These are phyloP conservation scores for Alisma plantagoaquatica DNA, from an alignment of 106 monocot species.

Conservation along the genomic window DNA sequence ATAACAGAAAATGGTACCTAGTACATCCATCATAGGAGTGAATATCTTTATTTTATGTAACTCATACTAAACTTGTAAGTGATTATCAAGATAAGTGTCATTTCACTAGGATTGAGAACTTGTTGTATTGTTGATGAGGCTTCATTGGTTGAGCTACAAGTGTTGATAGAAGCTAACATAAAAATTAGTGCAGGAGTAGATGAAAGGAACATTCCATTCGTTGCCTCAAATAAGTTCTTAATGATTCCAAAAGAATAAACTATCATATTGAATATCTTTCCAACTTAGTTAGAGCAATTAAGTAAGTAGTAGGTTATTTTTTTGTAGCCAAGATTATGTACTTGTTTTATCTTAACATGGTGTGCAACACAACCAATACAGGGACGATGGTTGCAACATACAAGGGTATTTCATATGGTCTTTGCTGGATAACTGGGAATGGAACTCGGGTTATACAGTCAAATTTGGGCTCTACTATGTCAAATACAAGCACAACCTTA, in stretches of 20 bases:
- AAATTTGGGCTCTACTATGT: no score
- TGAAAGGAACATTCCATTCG: constrained; percentile 26
- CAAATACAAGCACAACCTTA: neutral
- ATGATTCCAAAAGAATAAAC: constrained; percentile 56
- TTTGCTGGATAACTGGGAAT: no score
- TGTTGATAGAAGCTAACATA: neutral
- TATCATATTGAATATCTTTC: constrained; percentile 61
- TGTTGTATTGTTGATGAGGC: no score
- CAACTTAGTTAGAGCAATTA: constrained; percentile 43
- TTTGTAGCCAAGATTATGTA: neutral
- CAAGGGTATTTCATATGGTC: neutral
- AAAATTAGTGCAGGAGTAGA: constrained; percentile 61
- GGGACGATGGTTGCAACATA: neutral
- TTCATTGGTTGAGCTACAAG: neutral
- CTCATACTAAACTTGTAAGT: neutral
- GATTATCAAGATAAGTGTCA: no score
- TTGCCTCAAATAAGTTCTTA: constrained; percentile 26
- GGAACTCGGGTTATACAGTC: no score
- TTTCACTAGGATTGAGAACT: no score
- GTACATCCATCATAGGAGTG: no score
- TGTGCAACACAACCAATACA: neutral
- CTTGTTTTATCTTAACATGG: neutral
- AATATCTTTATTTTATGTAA: neutral
- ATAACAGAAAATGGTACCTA: constrained; percentile 72
- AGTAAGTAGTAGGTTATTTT: constrained; percentile 17